Conservation (phyloP, 2,329 filamentous ascomycete genomes). For the Hypoxylon sp. region DNA sequence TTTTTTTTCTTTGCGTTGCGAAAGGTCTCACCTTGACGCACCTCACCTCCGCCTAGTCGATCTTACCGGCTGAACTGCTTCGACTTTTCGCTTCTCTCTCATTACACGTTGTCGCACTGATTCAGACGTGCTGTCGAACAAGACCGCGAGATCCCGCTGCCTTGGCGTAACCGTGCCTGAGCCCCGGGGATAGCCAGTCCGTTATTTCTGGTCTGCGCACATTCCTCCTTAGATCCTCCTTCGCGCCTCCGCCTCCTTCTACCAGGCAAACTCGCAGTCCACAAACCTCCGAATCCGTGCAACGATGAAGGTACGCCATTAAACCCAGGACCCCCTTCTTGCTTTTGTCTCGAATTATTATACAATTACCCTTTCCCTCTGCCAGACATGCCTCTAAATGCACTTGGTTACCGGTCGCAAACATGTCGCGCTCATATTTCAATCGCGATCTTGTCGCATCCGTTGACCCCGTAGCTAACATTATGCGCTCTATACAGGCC, state of each 20-base stretch:
- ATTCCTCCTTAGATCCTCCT: conserved; percentile 45
- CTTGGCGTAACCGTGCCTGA: conserved; percentile 50
- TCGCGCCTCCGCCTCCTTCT: conserved; percentile 39
- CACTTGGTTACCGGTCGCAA: conserved; percentile 36
- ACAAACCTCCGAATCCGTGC: conserved; percentile 50
- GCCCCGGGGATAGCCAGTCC: conserved; percentile 47
- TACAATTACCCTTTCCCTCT: conserved; percentile 31
- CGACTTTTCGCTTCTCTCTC: conserved; percentile 46
- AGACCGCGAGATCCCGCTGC: conserved; percentile 47
- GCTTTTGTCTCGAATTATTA: conserved; percentile 35
- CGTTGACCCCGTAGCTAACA: conserved; percentile 51
- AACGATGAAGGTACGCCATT: conserved; percentile 57
- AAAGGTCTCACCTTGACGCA: conserved; percentile 52
- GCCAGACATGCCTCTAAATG: conserved; percentile 39
- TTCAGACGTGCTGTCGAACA: conserved; percentile 52
- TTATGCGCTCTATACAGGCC: conserved; percentile 70
- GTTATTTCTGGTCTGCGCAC: conserved; percentile 45
- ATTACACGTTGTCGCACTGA: conserved; percentile 53
- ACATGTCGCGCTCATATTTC: conserved; percentile 48
- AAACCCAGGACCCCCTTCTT: conserved; percentile 46
- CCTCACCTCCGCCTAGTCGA: conserved; percentile 34
- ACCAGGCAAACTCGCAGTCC: conserved; percentile 37
- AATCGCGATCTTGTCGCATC: conserved; percentile 48
- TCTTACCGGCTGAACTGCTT: conserved; percentile 44
- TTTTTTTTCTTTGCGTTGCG: conserved; percentile 41